Evolutionary conservation across 129 eudicot genomes (phyloP).

Genomic region (Artemisia argyi): DNA sequence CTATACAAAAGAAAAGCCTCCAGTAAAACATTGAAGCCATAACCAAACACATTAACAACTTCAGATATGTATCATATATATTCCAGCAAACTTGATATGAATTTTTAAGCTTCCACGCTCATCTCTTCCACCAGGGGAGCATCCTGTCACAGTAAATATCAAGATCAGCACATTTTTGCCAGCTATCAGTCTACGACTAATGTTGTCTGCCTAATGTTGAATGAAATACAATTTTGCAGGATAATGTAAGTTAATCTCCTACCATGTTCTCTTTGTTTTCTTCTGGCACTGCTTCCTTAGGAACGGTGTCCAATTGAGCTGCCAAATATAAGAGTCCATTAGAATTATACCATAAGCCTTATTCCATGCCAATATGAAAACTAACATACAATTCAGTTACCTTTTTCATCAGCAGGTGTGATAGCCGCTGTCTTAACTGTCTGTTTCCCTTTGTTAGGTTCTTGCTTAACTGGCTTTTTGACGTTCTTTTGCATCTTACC

Average conservation of each 20-base stretch:
- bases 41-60: slow-evolving; percentile 36
- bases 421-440: slow-evolving; percentile 44
- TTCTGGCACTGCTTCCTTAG: slow-evolving; percentile 39
- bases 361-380: not conserved
- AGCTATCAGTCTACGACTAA: no score
- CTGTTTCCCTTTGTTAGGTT: slow-evolving; percentile 31
- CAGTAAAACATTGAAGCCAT: slow-evolving; percentile 52
- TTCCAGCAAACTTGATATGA: slow-evolving; percentile 26
- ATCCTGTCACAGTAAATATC: slow-evolving; percentile 42
- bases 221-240: no score
- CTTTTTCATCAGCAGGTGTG: slow-evolving; percentile 51
- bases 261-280: slow-evolving; percentile 90
- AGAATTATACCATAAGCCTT: not conserved
- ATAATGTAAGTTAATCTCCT: not conserved
- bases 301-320: slow-evolving; percentile 32
- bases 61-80: slow-evolving; percentile 4
- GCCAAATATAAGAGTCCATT: slow-evolving; percentile 13
- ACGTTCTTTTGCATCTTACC: slow-evolving; percentile 43
- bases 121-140: slow-evolving; percentile 47
- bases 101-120: slow-evolving; percentile 32
- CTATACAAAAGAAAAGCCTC: slow-evolving; percentile 63
- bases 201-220: no score
- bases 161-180: not conserved
- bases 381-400: slow-evolving; percentile 24
- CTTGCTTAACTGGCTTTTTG: slow-evolving; percentile 47